A percentile compares a stretch with the other conserved stretches of the same genome.
These are phyloP conservation scores for Eutypella sp. DNA, from an alignment of 2,329 filamentous ascomycete genomes.

Conservation along the genomic window DNA sequence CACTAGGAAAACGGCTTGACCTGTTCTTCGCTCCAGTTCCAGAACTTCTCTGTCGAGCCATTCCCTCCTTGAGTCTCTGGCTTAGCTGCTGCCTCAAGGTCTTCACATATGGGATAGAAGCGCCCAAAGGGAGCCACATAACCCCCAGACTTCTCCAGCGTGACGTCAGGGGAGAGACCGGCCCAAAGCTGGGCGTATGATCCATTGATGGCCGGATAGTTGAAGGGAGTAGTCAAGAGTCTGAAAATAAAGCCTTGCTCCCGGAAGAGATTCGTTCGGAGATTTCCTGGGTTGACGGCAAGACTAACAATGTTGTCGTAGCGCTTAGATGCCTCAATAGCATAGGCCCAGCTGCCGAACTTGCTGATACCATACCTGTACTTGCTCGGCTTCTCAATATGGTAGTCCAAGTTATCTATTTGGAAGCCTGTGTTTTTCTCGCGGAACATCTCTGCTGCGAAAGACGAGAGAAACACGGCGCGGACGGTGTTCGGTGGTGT, in stretches of 20 bases:
- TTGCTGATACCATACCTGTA: constrained; percentile 6
- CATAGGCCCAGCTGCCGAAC: not conserved
- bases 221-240: constrained; percentile 3
- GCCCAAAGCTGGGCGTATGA: constrained; percentile 37
- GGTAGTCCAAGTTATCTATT: constrained; percentile 1
- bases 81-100: constrained; percentile 17
- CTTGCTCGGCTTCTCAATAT: not conserved
- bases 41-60: constrained; percentile 29
- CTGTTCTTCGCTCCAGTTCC: constrained; percentile 35
- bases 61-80: constrained; percentile 20
- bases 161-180: constrained; percentile 33
- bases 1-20: constrained; percentile 2
- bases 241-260: constrained; percentile 6
- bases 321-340: not conserved
- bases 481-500: not conserved
- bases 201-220: constrained; percentile 21
- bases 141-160: constrained; percentile 22
- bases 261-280: not conserved
- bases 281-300: not conserved
- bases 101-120: not conserved
- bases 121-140: constrained; percentile 1
- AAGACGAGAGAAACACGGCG: not conserved
- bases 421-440: not conserved
- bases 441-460: not conserved
- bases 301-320: not conserved